A percentile compares a stretch with the other conserved stretches of the same genome.
Conservation (phyloP, 495 filamentous ascomycete species). For the Hypoxylon trugodes region DNA sequence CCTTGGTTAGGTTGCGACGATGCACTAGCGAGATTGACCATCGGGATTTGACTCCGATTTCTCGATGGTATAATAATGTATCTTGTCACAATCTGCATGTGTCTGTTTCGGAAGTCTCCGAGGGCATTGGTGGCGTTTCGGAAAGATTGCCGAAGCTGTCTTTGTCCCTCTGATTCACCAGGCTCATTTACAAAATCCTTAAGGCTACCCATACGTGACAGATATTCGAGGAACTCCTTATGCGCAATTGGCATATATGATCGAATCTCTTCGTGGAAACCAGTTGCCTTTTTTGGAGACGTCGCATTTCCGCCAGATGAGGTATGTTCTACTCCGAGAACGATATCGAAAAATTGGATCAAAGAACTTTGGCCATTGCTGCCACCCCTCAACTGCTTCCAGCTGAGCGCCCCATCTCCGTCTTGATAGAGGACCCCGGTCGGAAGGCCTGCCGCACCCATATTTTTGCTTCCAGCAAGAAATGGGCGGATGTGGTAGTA, state of each 20-base stretch:
- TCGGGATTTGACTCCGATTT: slow-evolving; percentile 43
- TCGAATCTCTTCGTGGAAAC: slow-evolving; percentile 91
- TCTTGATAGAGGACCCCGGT: slow-evolving; percentile 87
- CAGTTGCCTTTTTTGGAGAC: slow-evolving; percentile 79
- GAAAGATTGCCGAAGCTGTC: slow-evolving; percentile 71
- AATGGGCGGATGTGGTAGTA: slow-evolving; percentile 93
- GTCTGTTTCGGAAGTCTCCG: slow-evolving; percentile 81
- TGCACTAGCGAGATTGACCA: slow-evolving; percentile 70
- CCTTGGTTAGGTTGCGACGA: slow-evolving; percentile 47
- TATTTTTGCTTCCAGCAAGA: slow-evolving; percentile 94
- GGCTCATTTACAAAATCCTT: slow-evolving; percentile 69
- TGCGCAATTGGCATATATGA: slow-evolving; percentile 92
- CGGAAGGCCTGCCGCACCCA: slow-evolving; percentile 88
- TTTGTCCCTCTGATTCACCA: slow-evolving; percentile 54
- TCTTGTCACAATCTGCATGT: slow-evolving; percentile 89
- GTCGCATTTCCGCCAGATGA: slow-evolving; percentile 73
- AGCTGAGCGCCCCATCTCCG: slow-evolving; percentile 67
- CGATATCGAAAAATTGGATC: slow-evolving; percentile 92
- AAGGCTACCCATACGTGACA: slow-evolving; percentile 77
- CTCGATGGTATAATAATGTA: slow-evolving; percentile 82
- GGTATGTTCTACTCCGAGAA: slow-evolving; percentile 86
- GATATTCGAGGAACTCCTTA: slow-evolving; percentile 78
- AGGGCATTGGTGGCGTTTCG: slow-evolving; percentile 85
- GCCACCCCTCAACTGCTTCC: slow-evolving; percentile 83
- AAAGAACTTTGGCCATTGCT: slow-evolving; percentile 95